Base-by-base conservation (phyloP, 2,329 filamentous ascomycete species). In the Botrytis fragariae region DNA sequence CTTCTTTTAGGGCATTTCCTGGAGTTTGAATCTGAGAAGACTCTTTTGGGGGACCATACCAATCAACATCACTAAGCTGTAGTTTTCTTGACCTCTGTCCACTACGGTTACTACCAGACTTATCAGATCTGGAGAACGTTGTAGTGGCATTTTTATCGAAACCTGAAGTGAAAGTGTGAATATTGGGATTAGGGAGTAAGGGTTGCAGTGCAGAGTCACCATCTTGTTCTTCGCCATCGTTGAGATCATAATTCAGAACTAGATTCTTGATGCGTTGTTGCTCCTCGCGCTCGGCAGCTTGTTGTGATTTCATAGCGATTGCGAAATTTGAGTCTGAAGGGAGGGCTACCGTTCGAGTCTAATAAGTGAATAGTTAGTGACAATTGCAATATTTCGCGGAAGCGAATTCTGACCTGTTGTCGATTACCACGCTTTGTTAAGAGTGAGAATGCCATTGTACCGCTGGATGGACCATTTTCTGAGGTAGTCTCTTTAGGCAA, bases 251-350 rank as follows among this genome's bases (percentile, higher is more conserved):
- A 83, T 98, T 98, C 78, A 99, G 86, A 71, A 99, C 96, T 63
- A 99, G 87, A 80, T 94, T 97, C 85, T 99, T 99, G 89, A 99
- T 99, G 75, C 96, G 93, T 82, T 98, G 94, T 82, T 99, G 95
- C 82, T 99, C 97, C 81, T 97, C 96, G 71, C 92, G 92, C 81
- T 98, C 95, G 4, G 94, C 95, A 83, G 97, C 93, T 81, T 98
- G 95, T 84, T 98, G 95, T 74, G 89, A 94, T 81, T 94, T 96
- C 94, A 99, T 96, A 61, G 96, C 96, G 77, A 98, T 89, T 9
- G 96, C 96, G 83, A 99, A 98, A 68, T 90, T 95, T 0, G 96
- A 98, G 82, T 99, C 93, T 2, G 95, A 91, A 16, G 93, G 93
- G 65, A 98, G 86, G 79, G 96, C 94, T 78, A 98, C 95, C 9